Percentiles rank a stretch among this genome's conserved stretches.
Evolutionary conservation across 306 rosid genomes (phyloP).

Genomic region (Ormosia emarginata): DNA sequence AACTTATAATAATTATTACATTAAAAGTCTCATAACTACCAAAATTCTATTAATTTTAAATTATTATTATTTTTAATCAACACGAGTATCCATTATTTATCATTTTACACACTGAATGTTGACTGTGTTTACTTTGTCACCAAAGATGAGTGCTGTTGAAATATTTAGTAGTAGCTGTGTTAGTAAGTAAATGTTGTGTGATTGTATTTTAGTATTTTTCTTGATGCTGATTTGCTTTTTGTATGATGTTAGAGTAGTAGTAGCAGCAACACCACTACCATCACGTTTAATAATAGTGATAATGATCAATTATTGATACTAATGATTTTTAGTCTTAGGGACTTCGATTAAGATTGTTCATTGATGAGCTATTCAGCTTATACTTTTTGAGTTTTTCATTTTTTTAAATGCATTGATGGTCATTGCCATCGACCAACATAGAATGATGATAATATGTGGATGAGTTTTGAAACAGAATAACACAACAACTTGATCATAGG

Average conservation of each 20-base stretch:
- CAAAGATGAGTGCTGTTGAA: neutral
- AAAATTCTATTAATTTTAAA: no score
- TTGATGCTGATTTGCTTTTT: neutral
- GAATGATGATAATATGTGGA: no score
- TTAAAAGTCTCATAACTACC: no score
- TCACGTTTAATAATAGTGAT: neutral
- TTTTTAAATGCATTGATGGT: neutral
- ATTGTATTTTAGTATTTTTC: neutral
- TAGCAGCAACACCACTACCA: neutral
- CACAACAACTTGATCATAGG: no score
- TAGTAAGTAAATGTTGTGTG: neutral
- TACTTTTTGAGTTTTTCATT: neutral
- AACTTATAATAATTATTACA: no score
- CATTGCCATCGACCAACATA: neutral
- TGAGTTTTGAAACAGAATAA: no score
- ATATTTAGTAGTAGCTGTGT: neutral
- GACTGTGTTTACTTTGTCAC: neutral
- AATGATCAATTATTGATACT: neutral
- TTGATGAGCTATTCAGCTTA: neutral
- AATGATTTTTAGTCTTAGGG: neutral
- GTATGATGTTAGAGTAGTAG: neutral
- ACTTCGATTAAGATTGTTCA: neutral
- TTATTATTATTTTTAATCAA: no score
- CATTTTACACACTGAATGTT: neutral
- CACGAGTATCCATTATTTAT: slow-evolving; percentile 56